Conservation (phyloP, 2,329 filamentous ascomycete genomes). For the Paradendryphiella salina region DNA sequence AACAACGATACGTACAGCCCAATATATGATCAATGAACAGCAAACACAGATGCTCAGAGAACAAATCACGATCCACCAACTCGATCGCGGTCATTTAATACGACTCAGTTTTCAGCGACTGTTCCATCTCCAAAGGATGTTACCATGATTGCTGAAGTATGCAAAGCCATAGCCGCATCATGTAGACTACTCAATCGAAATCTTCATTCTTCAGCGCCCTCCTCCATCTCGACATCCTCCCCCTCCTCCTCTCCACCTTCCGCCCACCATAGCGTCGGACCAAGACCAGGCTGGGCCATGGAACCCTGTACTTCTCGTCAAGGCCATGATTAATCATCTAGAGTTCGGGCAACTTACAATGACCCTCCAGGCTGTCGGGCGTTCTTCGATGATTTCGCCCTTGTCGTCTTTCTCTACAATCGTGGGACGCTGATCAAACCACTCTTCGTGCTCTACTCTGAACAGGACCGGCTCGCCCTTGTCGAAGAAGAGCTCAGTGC, state of each 20-base stretch:
- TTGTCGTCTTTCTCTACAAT: constrained; percentile 65
- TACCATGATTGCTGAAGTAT: too few species aligned
- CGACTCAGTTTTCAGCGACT: too few species aligned
- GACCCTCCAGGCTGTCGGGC: constrained; percentile 72
- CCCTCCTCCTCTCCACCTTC: constrained; percentile 34
- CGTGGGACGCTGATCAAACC: constrained; percentile 89
- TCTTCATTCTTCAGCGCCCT: constrained; percentile 26
- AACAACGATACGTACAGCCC: too few species aligned
- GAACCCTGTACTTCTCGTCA: constrained; percentile 40
- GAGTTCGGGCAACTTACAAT: constrained; percentile 42
- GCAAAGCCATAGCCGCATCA: too few species aligned
- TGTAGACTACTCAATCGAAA: too few species aligned
- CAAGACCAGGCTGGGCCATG: constrained; percentile 54
- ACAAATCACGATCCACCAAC: too few species aligned
- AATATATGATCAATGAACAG: not conserved
- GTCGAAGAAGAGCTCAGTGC: constrained; percentile 81
- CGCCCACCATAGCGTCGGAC: constrained; percentile 54
- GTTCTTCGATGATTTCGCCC: constrained; percentile 65
- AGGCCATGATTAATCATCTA: constrained; percentile 11
- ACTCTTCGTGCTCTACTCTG: constrained; percentile 82
- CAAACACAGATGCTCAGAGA: too few species aligned
- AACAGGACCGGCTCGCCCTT: constrained; percentile 86
- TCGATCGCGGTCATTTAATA: too few species aligned
- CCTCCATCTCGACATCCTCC: constrained; percentile 37
- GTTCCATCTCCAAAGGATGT: too few species aligned